Evolutionary conservation across 345 rosid genomes (phyloP).

Genomic region (Jatropha curcas): DNA sequence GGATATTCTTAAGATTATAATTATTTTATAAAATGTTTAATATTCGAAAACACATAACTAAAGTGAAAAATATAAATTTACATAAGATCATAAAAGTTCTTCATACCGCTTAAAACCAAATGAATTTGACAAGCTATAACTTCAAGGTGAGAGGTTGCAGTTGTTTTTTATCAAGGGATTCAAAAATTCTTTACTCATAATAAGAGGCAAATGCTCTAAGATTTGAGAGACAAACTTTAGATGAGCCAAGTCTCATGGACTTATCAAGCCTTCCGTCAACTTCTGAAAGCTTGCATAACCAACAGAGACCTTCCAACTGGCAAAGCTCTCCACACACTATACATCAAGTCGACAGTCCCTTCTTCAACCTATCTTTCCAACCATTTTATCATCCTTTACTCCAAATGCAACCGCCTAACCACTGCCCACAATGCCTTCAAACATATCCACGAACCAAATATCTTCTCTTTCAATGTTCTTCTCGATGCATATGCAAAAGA

Average conservation of each 20-base stretch:
- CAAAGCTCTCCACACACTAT: constrained; percentile 68
- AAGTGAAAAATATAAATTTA: too few species aligned
- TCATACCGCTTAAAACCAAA: too few species aligned
- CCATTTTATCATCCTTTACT: constrained; percentile 84
- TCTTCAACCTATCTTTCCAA: constrained; percentile 83
- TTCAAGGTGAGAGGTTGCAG: too few species aligned
- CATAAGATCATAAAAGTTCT: too few species aligned
- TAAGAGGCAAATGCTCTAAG: too few species aligned
- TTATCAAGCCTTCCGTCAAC: constrained; percentile 45
- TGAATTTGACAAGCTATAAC: too few species aligned
- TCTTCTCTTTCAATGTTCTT: constrained; percentile 80
- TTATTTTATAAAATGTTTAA: too few species aligned
- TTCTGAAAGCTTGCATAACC: constrained; percentile 54
- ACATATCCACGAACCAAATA: constrained; percentile 50
- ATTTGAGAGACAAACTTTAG: too few species aligned
- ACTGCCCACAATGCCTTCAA: constrained; percentile 54
- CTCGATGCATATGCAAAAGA: constrained; percentile 49
- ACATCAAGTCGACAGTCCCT: constrained; percentile 63
- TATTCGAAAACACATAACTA: too few species aligned
- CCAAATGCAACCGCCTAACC: constrained; percentile 62
- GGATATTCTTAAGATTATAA: too few species aligned
- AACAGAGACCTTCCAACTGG: constrained; percentile 56
- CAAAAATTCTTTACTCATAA: too few species aligned
- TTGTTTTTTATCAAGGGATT: too few species aligned
- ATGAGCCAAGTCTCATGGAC: constrained; percentile 58